Conservation (phyloP, 139 green algal species). For the Gonium pectorale region DNA sequence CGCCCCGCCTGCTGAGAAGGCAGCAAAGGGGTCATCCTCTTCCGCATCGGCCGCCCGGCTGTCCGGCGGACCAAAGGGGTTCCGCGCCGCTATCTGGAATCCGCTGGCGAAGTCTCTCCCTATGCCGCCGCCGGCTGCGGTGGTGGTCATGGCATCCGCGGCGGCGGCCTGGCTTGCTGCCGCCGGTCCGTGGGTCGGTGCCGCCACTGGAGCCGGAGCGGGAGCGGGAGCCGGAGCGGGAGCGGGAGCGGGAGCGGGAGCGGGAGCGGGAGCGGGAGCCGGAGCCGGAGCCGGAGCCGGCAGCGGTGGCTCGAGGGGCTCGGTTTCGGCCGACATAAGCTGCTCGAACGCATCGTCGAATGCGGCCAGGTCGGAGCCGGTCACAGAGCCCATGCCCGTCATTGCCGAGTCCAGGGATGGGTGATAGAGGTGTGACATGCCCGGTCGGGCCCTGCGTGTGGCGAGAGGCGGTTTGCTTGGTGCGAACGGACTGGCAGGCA, state of each 20-base stretch:
- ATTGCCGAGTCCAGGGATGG: background rate
- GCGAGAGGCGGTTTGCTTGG: no score
- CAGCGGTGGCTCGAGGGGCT: no score
- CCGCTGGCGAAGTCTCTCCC: no score
- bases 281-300: no score
- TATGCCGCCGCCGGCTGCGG: no score
- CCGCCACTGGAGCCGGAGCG: background rate
- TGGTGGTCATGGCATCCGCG: no score
- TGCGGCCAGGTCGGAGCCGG: background rate
- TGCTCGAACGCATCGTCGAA: conserved; percentile 32
- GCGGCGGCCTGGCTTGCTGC: no score
- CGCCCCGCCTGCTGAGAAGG: background rate
- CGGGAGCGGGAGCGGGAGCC: no score
- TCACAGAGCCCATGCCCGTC: background rate
- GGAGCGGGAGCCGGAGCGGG: no score
- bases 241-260: no score
- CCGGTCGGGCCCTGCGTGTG: conserved; percentile 9
- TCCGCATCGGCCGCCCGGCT: background rate
- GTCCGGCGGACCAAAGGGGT: conserved; percentile 6
- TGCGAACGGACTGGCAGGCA: no score
- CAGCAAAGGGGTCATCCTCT: conserved; percentile 12
- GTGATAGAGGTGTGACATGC: conserved; percentile 4
- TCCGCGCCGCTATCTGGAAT: background rate
- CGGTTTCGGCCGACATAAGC: background rate
- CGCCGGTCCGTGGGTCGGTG: background rate